Evolutionary conservation across 371 early-diverging fungal genomes (phyloP).

Genomic region (Apophysomyces trapeziformis): DNA sequence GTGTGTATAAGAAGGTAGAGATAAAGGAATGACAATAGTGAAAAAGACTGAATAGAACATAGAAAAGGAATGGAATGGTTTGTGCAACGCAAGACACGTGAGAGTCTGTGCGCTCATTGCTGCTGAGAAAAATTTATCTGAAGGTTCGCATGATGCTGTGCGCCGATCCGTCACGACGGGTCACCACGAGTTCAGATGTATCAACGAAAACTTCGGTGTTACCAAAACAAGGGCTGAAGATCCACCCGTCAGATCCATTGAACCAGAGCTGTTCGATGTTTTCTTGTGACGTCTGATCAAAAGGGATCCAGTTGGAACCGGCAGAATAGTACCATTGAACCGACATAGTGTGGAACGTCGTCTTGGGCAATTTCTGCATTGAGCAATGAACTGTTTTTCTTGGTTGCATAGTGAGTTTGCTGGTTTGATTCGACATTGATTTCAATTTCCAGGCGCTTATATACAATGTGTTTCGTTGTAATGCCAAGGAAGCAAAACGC

Average conservation of each 20-base stretch:
- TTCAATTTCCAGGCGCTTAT: not conserved
- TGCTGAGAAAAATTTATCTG: not conserved
- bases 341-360: constrained; percentile 13
- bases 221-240: constrained; percentile 3
- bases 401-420: not conserved
- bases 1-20: not conserved
- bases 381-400: not conserved
- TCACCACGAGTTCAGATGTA: not conserved
- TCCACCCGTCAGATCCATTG: constrained; percentile 2
- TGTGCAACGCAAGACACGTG: not conserved
- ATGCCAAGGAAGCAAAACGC: constrained; percentile 1
- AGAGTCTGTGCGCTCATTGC: not conserved
- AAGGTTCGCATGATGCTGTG: not conserved
- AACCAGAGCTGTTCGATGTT: constrained; percentile 25
- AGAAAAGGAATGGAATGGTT: not conserved
- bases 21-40: not conserved
- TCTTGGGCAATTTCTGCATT: not conserved
- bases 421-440: not conserved
- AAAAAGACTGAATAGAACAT: not conserved
- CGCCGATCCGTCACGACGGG: not conserved
- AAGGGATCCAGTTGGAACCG: constrained; percentile 25
- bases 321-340: constrained; percentile 25
- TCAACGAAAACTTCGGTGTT: not conserved
- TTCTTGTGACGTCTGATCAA: constrained; percentile 19
- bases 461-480: not conserved